Evolutionary conservation across 2,329 filamentous ascomycete species (phyloP).

Genomic region (Fusarium sterilihyphosum): DNA sequence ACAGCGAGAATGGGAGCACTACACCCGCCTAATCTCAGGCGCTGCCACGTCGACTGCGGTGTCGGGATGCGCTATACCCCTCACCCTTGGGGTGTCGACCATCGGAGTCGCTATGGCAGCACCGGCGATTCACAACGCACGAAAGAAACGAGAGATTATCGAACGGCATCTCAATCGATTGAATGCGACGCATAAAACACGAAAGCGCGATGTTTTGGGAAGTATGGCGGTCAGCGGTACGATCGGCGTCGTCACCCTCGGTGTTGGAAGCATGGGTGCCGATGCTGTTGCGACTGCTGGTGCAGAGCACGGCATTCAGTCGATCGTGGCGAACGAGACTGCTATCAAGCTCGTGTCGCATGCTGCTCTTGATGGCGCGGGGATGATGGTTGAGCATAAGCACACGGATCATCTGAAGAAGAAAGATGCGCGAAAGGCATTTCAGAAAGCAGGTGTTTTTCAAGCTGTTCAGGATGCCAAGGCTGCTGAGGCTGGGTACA

Average conservation of each 20-base stretch:
- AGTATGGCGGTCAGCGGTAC: conserved; percentile 52
- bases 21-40: conserved; percentile 53
- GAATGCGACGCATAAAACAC: conserved; percentile 49
- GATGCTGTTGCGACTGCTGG: conserved; percentile 49
- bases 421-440: conserved; percentile 48
- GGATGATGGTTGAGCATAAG: conserved; percentile 49
- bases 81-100: conserved; percentile 52
- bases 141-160: conserved; percentile 55
- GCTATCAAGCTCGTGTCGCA: conserved; percentile 50
- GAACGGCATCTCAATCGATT: conserved; percentile 50
- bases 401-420: conserved; percentile 49
- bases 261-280: conserved; percentile 48
- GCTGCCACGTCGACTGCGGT: conserved; percentile 54
- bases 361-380: conserved; percentile 49
- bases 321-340: conserved; percentile 47
- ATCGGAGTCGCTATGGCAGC: conserved; percentile 52
- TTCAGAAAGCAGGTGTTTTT: conserved; percentile 47
- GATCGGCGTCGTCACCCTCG: conserved; percentile 49
- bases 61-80: conserved; percentile 51
- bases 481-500: conserved; percentile 40
- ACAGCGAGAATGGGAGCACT: conserved; percentile 55
- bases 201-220: conserved; percentile 53
- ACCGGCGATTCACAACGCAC: conserved; percentile 53
- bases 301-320: conserved; percentile 47
- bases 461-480: conserved; percentile 45